Evolutionary conservation across 1,284 basidiomycete genomes (phyloP), one percentile per base, ranked within the genome.

Genomic region (Malassezia dermatis): DNA sequence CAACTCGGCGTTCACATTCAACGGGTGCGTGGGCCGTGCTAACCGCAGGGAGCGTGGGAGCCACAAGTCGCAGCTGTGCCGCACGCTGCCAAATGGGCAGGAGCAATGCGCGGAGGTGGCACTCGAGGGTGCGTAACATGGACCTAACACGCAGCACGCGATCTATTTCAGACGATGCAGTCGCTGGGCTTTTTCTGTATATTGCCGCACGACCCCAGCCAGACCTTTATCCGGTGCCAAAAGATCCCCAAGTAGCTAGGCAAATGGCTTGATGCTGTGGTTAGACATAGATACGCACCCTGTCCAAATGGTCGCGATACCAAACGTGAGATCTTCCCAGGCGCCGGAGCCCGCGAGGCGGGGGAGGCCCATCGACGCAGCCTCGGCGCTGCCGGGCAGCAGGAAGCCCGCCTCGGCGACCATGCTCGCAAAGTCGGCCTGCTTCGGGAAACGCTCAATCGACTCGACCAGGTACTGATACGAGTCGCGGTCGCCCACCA

Each of bases 401-500:
- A 68, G 68, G 64, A 78, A 78, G 15, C 77, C 77, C 0, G 77
- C 77, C 8, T 75, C 62, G 26, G 62, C 60, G 58, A 78, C 76
- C 90, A 98, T 88, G 69, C 83, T 78, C 12, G 90, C 86, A 77
- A 98, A 98, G 49, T 89, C 84, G 23, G 83, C 79, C 76, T 96
- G 93, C 19, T 83, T 80, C 30, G 93, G 93, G 80, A 98, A 98
- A 64, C 83, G 83, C 54, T 90, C 86, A 69, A 98, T 98, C 32
- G 90, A 95, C 77, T 98, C 94, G 48, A 98, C 88, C 40, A 99
- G 81, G 76, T 98, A 98, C 76, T 75, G 64, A 77, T 99, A 99
- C 17, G 90, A 94, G 28, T 84, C 86, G 32, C 91, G 82, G 76
- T 99, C 93, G 3, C 88, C 88, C 8, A 91, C 88, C n/a, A 99